These are phyloP conservation scores for Botrytis squamosa DNA, from an alignment of 2,329 filamentous ascomycete genomes.

Conservation along the genomic window DNA sequence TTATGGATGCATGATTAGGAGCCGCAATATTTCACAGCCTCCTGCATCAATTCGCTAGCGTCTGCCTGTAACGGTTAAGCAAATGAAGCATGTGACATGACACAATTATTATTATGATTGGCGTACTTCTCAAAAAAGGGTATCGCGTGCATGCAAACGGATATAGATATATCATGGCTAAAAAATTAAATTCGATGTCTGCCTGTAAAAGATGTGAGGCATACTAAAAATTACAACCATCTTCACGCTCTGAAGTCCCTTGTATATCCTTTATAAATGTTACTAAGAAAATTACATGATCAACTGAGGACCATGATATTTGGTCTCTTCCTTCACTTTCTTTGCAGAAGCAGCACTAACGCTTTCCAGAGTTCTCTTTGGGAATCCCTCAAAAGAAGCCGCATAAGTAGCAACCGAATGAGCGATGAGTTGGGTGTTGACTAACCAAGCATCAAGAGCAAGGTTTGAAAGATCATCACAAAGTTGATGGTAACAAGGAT, in stretches of 20 bases:
- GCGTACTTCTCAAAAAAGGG: too few species aligned
- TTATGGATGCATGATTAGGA: neutral
- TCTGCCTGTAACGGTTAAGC: neutral
- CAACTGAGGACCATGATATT: slow-evolving; percentile 51
- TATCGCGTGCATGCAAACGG: neutral
- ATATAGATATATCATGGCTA: neutral
- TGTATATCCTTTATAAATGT: neutral
- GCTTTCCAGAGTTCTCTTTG: slow-evolving; percentile 46
- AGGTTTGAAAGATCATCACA: slow-evolving; percentile 60
- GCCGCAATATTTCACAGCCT: neutral
- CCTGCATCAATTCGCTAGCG: neutral
- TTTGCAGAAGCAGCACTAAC: slow-evolving; percentile 30
- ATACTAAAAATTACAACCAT: neutral
- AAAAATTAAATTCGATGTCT: neutral
- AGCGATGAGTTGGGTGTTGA: slow-evolving; percentile 66
- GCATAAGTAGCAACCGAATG: slow-evolving; percentile 72
- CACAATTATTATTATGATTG: neutral
- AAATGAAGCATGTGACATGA: neutral
- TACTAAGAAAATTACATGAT: slow-evolving; percentile 42
- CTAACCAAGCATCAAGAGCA: slow-evolving; percentile 58
- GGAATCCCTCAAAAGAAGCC: slow-evolving; percentile 63
- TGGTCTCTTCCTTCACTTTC: slow-evolving; percentile 39
- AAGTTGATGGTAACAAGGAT: slow-evolving; percentile 61
- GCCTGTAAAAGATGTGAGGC: neutral
- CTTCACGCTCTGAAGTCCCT: neutral